A percentile compares a stretch with the other conserved stretches of the same genome.
Evolutionary conservation across 139 green algal genomes (phyloP).

Genomic region (Chlamydomonas sphaeroides): DNA sequence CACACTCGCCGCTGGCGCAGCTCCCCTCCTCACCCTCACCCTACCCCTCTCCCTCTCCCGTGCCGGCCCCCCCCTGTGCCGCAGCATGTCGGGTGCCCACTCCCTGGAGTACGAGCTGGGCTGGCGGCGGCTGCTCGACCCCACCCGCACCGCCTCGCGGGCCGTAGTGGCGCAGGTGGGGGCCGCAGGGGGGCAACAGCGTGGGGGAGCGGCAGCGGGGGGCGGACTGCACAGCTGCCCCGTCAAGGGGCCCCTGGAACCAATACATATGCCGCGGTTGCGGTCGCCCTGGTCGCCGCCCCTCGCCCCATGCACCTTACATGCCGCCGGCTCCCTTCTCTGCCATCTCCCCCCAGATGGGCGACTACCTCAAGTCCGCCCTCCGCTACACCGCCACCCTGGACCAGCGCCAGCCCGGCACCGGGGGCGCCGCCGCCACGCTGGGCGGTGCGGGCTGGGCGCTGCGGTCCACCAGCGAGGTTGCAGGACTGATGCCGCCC

Average conservation of each 20-base stretch:
- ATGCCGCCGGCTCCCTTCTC: too few relatives aligned
- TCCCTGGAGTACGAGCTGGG: constrained; percentile 73
- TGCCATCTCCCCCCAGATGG: constrained; percentile 32
- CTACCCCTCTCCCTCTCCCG: too few relatives aligned
- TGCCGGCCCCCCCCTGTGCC: background rate
- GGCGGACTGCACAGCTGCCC: too few relatives aligned
- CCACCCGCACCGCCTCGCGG: constrained; percentile 52
- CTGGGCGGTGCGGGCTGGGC: constrained; percentile 38
- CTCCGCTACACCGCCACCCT: constrained; percentile 59
- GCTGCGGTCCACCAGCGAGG: constrained; percentile 54
- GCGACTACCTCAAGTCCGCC: constrained; percentile 76
- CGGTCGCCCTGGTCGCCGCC: too few relatives aligned
- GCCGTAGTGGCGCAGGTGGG: constrained; percentile 61
- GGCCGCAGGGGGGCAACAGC: background rate
- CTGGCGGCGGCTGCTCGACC: constrained; percentile 70
- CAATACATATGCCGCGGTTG: too few relatives aligned
- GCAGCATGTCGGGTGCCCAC: constrained; percentile 63
- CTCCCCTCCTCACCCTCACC: too few relatives aligned
- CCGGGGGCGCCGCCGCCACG: background rate
- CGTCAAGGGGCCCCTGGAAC: too few relatives aligned
- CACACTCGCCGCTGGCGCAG: too few relatives aligned
- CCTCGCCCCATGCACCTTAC: too few relatives aligned
- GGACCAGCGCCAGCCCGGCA: constrained; percentile 24
- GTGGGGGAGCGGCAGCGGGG: too few relatives aligned
- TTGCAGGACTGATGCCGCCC: constrained; percentile 63